Percentiles rank a stretch among this genome's conserved stretches.
Conservation (phyloP, 805 yeast species). For the Yamadazyma akitaensis region DNA sequence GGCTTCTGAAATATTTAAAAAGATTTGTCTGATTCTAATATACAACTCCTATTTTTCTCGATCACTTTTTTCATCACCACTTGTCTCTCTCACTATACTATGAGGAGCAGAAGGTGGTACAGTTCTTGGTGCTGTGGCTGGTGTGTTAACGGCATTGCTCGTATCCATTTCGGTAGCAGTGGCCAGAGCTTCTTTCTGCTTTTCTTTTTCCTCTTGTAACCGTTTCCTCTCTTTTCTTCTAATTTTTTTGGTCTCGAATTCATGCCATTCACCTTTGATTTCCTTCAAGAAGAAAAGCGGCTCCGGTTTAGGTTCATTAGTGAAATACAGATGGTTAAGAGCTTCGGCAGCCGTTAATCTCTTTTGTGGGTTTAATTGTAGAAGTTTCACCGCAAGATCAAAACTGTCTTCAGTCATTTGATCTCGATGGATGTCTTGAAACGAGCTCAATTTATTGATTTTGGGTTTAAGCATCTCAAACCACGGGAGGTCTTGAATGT, state of each 20-base stretch:
- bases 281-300: conserved; percentile 53
- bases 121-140: conserved; percentile 4
- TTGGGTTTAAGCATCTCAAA: conserved; percentile 75
- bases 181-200: conserved; percentile 5
- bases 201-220: conserved; percentile 28
- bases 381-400: conserved; percentile 60
- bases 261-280: conserved; percentile 92
- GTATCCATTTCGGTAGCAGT: not conserved
- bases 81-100: conserved; percentile 3
- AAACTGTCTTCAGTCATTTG: conserved; percentile 52
- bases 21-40: not conserved
- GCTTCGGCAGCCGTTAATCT: conserved; percentile 72
- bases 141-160: not conserved
- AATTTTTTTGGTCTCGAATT: conserved; percentile 86
- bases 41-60: not conserved
- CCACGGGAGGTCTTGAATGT: conserved; percentile 83
- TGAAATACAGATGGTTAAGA: conserved; percentile 63
- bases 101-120: conserved; percentile 13
- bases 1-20: too few species aligned
- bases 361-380: conserved; percentile 63
- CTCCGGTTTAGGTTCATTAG: conserved; percentile 62
- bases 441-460: conserved; percentile 29
- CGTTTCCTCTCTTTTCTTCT: conserved; percentile 49
- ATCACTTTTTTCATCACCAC: not conserved
- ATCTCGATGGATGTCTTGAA: conserved; percentile 29